Evolutionary conservation across 2,329 filamentous ascomycete genomes (phyloP).

Genomic region (Leptographium galeiforme): DNA sequence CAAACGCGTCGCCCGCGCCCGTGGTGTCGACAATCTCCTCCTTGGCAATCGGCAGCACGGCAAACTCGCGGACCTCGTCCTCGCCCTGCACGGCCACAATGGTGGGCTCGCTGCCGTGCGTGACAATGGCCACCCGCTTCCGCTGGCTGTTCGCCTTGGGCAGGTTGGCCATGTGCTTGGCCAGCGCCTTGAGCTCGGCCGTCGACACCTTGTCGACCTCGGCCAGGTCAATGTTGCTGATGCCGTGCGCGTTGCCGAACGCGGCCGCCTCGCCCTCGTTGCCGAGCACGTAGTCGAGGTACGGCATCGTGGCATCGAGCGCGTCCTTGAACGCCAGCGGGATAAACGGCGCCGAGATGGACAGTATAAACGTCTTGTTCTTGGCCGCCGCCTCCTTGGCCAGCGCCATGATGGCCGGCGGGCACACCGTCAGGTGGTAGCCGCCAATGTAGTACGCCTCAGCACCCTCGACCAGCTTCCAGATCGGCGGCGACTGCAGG

Average conservation of each 20-base stretch:
- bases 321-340: slow-evolving; percentile 95
- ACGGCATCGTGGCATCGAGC: slow-evolving; percentile 71
- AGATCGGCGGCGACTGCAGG: slow-evolving; percentile 80
- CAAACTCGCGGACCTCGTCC: slow-evolving; percentile 59
- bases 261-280: slow-evolving; percentile 91
- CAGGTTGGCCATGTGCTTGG: slow-evolving; percentile 69
- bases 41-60: slow-evolving; percentile 65
- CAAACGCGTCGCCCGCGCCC: slow-evolving; percentile 92
- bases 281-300: slow-evolving; percentile 92
- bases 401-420: slow-evolving; percentile 77
- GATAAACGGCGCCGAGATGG: slow-evolving; percentile 91
- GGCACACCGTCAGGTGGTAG: slow-evolving; percentile 94
- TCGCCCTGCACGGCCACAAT: slow-evolving; percentile 66
- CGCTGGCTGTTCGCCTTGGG: slow-evolving; percentile 85
- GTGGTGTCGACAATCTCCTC: slow-evolving; percentile 89
- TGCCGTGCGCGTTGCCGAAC: slow-evolving; percentile 70
- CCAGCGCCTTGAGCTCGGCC: slow-evolving; percentile 66
- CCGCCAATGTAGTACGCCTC: slow-evolving; percentile 88
- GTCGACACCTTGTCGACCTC: slow-evolving; percentile 46
- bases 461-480: slow-evolving; percentile 80
- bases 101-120: slow-evolving; percentile 86
- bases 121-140: slow-evolving; percentile 79
- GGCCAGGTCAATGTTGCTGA: slow-evolving; percentile 31
- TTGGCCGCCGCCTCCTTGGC: slow-evolving; percentile 78
- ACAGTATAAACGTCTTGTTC: slow-evolving; percentile 87